phyloP scores from a whole-genome alignment of 257 asterid species.

The Apocynum venetum region DNA sequence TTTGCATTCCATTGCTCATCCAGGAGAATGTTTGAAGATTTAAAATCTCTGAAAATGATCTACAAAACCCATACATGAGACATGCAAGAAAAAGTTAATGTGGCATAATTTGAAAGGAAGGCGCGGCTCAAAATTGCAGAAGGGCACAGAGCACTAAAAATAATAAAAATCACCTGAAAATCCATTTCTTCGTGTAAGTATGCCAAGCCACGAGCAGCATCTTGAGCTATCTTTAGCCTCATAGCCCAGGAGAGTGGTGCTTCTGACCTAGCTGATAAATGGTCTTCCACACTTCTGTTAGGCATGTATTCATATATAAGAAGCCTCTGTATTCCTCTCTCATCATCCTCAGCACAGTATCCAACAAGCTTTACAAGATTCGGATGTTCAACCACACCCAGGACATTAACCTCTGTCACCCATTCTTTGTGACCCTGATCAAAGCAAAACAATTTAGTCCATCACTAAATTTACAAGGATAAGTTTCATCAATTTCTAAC shows the following conservation, averaged over 20 bases:
- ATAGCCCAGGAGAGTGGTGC: constrained; percentile 76
- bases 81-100: not conserved
- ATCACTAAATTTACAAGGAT: not conserved
- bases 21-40: constrained; percentile 46
- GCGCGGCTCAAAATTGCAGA: not conserved
- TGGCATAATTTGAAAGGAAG: not conserved
- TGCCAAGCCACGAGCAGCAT: constrained; percentile 86
- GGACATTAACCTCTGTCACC: constrained; percentile 98
- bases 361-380: constrained; percentile 92
- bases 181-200: constrained; percentile 96
- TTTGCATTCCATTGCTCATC: constrained; percentile 48
- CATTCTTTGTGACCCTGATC: constrained; percentile 96
- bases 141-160: not conserved
- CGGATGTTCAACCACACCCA: constrained; percentile 85
- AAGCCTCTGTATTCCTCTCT: constrained; percentile 96
- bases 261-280: constrained; percentile 52
- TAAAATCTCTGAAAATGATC: constrained; percentile 50
- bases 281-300: constrained; percentile 86
- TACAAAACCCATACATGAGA: constrained; percentile 13
- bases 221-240: constrained; percentile 87
- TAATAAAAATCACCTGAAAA: constrained; percentile 59
- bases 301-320: constrained; percentile 88
- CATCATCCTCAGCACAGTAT: constrained; percentile 96
- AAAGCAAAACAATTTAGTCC: constrained; percentile 13
- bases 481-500: not conserved